Conservation (phyloP, 495 filamentous ascomycete species). For the Friedmanniomyces endolithicus region DNA sequence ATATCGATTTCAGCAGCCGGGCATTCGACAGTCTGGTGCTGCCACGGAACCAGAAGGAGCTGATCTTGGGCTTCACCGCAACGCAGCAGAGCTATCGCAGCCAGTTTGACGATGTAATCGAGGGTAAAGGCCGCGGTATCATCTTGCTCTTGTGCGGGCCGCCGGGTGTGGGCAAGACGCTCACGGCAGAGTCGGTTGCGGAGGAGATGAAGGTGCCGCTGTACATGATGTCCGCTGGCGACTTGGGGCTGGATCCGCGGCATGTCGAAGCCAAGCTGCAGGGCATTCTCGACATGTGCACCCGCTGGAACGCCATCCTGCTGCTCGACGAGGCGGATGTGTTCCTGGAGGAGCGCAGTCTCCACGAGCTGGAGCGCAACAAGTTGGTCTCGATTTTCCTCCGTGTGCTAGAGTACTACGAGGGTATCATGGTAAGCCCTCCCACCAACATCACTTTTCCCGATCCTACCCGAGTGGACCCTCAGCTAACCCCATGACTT, state of each 20-base stretch:
- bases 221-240: constrained; percentile 32
- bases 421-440: constrained; percentile 43
- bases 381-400: constrained; percentile 38
- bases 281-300: constrained; percentile 32
- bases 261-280: constrained; percentile 29
- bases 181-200: constrained; percentile 31
- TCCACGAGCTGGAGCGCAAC: constrained; percentile 32
- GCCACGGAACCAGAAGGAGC: constrained; percentile 34
- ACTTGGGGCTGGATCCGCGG: constrained; percentile 28
- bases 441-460: no score
- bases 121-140: constrained; percentile 36
- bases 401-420: constrained; percentile 43
- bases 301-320: constrained; percentile 35
- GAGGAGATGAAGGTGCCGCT: constrained; percentile 32
- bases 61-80: constrained; percentile 41
- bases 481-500: no score
- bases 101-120: constrained; percentile 44
- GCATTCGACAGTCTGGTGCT: constrained; percentile 39
- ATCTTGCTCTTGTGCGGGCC: constrained; percentile 32
- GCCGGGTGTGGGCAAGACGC: constrained; percentile 32
- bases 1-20: constrained; percentile 31
- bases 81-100: constrained; percentile 33
- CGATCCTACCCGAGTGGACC: no score
- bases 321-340: constrained; percentile 58
- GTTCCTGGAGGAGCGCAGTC: constrained; percentile 42